Evolutionary conservation across 176 grass and related monocot species (phyloP), one percentile per base, ranked within the genome.

Genomic region (Melocanna baccifera): DNA sequence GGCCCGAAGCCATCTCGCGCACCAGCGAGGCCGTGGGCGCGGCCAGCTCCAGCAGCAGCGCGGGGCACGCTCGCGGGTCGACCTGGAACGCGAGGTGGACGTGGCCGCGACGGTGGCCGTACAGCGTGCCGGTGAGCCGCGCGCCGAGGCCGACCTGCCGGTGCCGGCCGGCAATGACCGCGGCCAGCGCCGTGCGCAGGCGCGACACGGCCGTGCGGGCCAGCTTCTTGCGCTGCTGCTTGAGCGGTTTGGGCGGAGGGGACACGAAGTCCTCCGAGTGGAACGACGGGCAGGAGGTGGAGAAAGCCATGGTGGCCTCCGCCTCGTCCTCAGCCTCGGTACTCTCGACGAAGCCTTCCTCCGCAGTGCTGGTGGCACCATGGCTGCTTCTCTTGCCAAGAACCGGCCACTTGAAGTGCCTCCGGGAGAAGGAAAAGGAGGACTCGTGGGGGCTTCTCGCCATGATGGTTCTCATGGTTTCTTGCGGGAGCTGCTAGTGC

Each of bases 351-450:
- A 67, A 64, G 19, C 81, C 72, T 19, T 88, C 93, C 36, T 85
- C 92, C 2, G 25, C 69, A 18, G 56, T 53, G 7, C 51, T 56
- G 2, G 40, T 52, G 63, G 71, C 83, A 30, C 80, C 83, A 45
- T 84, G 83, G 43, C 62, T 81, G 74, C 77, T 84, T 62, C 90
- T 91, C 77, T 91, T 94, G 69, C 80, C 88, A 37, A 88, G 81
- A 22, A 95, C 84, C 7, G 92, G 94, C 93, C 96, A 95, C 66
- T 92, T 94, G 89, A 98, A 95, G 75, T 98, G 88, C 56, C 96
- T 86, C 69, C 91, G 85, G 61, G 96, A 98, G 91, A 93, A 98
- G 45, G 96, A 95, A 80, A 93, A 95, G 9, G 92, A 98, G 2
- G 93, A 89, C 39, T 95, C 96, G 55, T 95, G 91, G 36, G 91